Conservation (phyloP, 1,139 yeast genomes). For the Pichia sp. region DNA sequence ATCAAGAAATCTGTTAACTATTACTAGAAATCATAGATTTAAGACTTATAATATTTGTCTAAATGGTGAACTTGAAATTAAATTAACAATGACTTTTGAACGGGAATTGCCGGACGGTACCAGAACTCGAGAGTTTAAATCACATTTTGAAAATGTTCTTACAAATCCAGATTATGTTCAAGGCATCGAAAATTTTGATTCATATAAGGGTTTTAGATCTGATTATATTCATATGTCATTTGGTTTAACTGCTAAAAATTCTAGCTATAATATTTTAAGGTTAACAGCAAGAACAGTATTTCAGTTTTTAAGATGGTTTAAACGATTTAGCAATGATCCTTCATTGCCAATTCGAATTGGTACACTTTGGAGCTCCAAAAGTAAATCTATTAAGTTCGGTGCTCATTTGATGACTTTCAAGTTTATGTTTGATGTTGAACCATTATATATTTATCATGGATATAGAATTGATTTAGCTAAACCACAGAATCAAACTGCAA, state of each 20-base stretch:
- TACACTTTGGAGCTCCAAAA: conserved; percentile 38
- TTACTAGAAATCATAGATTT: conserved; percentile 22
- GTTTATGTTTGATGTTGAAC: conserved; percentile 68
- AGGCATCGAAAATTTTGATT: conserved; percentile 50
- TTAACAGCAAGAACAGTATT: conserved; percentile 62
- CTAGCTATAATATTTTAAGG: conserved; percentile 53
- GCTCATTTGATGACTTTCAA: conserved; percentile 72
- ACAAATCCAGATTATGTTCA: conserved; percentile 57
- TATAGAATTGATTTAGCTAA: conserved; percentile 44
- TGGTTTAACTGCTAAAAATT: conserved; percentile 22
- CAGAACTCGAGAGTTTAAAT: conserved; percentile 49
- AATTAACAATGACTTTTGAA: conserved; percentile 55
- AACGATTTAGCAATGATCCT: conserved; percentile 57
- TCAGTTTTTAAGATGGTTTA: conserved; percentile 81
- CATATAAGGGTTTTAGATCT: conserved; percentile 73
- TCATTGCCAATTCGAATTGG: conserved; percentile 78
- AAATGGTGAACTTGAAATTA: conserved; percentile 55
- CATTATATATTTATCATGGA: conserved; percentile 67
- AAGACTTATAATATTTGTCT: conserved; percentile 53
- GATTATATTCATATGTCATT: conserved; percentile 76
- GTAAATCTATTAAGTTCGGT: conserved; percentile 50
- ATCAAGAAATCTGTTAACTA: conserved; percentile 4
- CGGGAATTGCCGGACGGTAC: conserved; percentile 34
- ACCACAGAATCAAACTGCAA: conserved; percentile 45
- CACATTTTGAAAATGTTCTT: conserved; percentile 66